Conservation (phyloP, 768 basidiomycete genomes). For the Tricholoma bakamatsutake region DNA sequence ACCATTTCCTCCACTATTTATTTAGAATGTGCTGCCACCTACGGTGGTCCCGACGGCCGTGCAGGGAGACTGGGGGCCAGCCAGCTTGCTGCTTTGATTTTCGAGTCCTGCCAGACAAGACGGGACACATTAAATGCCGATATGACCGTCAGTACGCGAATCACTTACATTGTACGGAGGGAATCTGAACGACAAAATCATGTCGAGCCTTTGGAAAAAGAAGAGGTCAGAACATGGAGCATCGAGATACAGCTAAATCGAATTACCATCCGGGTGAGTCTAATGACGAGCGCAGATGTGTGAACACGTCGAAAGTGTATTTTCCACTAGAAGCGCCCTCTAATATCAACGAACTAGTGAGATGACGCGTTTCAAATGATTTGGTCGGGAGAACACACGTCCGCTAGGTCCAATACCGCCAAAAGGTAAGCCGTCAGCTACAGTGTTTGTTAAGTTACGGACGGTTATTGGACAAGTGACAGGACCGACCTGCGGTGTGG, state of each 20-base stretch:
- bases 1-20: conserved; percentile 43
- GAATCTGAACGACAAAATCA: conserved; percentile 44
- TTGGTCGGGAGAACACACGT: conserved; percentile 37
- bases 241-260: conserved; percentile 4
- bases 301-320: conserved; percentile 71
- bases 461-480: neutral
- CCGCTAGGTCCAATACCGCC: conserved; percentile 35
- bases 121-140: neutral
- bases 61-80: conserved; percentile 33
- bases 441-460: neutral
- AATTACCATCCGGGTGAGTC: conserved; percentile 56
- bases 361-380: neutral
- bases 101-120: conserved; percentile 19
- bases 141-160: neutral
- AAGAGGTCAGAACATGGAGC: conserved; percentile 9
- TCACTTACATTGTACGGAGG: conserved; percentile 50
- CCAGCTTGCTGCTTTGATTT: conserved; percentile 23
- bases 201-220: conserved; percentile 38
- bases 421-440: conserved; percentile 22
- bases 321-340: conserved; percentile 71
- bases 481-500: conserved; percentile 47
- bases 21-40: conserved; percentile 11
- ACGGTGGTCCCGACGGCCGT: conserved; percentile 39
- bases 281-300: conserved; percentile 58
- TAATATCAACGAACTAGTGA: conserved; percentile 16